phyloP scores from a whole-genome alignment of 306 rosid genomes.

The Malus fusca region DNA sequence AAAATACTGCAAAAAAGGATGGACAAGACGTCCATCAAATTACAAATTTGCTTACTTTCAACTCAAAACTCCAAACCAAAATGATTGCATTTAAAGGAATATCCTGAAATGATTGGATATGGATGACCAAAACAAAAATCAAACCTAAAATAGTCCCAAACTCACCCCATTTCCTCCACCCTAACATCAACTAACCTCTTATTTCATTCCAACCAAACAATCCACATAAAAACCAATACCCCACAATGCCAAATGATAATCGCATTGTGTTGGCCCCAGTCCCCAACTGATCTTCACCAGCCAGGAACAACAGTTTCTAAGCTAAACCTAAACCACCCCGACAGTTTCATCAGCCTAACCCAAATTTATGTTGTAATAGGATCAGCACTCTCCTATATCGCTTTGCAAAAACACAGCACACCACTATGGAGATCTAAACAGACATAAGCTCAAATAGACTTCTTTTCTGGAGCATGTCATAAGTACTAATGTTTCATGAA shows the following conservation, averaged over 20 bases:
- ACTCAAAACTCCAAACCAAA: neutral
- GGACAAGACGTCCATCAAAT: neutral
- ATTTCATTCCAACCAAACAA: neutral
- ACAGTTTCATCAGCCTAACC: neutral
- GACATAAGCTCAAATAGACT: neutral
- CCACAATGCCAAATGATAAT: neutral
- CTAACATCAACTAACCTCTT: neutral
- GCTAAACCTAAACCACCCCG: neutral
- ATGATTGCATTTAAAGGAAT: neutral
- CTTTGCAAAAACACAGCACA: neutral
- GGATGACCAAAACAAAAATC: neutral
- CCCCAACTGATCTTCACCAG: neutral
- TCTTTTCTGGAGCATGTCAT: neutral
- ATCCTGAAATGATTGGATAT: neutral
- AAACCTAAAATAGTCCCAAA: neutral
- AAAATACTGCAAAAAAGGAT: neutral
- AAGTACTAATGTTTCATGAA: neutral
- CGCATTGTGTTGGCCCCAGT: neutral
- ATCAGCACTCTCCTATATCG: neutral
- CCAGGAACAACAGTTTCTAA: neutral
- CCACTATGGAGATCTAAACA: neutral
- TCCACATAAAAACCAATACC: neutral
- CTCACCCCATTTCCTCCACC: neutral
- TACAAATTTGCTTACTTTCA: neutral
- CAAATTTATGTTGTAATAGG: neutral